Percentiles rank a stretch among this genome's conserved stretches.
Evolutionary conservation across 768 basidiomycete genomes (phyloP).

Genomic region (Hydnomerulius pinastri): DNA sequence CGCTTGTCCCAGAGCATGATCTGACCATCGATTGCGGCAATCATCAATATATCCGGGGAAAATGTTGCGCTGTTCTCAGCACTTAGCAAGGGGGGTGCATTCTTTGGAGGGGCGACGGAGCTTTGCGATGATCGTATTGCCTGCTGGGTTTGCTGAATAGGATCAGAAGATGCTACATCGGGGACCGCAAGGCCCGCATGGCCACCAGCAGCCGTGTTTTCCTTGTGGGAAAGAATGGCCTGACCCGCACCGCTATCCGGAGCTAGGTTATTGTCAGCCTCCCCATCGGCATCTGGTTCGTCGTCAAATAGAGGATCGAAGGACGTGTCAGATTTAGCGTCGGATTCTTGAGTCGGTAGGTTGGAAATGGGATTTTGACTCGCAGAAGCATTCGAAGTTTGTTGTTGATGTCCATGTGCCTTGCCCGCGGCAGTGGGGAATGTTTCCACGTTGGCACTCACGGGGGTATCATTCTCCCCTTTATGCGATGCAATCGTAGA

Average conservation of each 20-base stretch:
- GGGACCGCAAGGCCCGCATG: constrained; percentile 30
- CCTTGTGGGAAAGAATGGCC: constrained; percentile 16
- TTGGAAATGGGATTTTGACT: constrained; percentile 28
- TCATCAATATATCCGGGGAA: constrained; percentile 85
- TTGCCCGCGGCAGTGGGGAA: constrained; percentile 17
- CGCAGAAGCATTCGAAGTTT: constrained; percentile 18
- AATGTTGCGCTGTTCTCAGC: constrained; percentile 57
- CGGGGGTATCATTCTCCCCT: constrained; percentile 14
- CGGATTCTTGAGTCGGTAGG: constrained; percentile 41
- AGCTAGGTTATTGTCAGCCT: constrained; percentile 28
- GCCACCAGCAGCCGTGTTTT: constrained; percentile 8
- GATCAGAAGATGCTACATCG: constrained; percentile 25
- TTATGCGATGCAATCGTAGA: constrained; percentile 7
- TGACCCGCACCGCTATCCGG: constrained; percentile 21
- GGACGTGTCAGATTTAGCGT: constrained; percentile 76
- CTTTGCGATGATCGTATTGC: constrained; percentile 30
- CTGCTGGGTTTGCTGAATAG: constrained; percentile 23
- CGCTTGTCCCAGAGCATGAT: constrained; percentile 90
- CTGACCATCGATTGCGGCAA: constrained; percentile 89
- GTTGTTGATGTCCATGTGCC: constrained; percentile 16
- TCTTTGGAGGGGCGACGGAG: constrained; percentile 62
- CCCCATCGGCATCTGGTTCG: constrained; percentile 66
- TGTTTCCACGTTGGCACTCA: constrained; percentile 25
- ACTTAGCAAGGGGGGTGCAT: constrained; percentile 75
- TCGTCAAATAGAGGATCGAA: constrained; percentile 92